Percentiles rank a stretch among this genome's conserved stretches.
Conservation (phyloP, 257 asterid species). For the Nicotiana benthamiana region DNA sequence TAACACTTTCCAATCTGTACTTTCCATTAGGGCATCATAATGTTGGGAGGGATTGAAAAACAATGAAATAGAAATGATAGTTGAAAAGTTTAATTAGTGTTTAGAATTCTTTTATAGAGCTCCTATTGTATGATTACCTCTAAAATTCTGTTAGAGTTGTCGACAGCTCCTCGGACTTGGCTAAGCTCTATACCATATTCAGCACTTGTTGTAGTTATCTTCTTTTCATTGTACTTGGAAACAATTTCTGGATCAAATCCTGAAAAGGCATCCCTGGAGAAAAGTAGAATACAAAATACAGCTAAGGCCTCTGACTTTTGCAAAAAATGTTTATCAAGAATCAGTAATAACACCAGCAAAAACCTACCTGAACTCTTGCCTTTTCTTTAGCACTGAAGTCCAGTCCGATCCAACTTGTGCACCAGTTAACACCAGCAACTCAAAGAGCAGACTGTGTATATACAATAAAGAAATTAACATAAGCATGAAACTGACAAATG, state of each 20-base stretch:
- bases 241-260: slow-evolving; percentile 52
- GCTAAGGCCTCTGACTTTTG: not conserved
- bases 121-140: slow-evolving; percentile 34
- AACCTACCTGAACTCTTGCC: slow-evolving; percentile 45
- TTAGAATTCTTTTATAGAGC: not conserved
- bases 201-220: slow-evolving; percentile 32
- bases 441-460: slow-evolving; percentile 52
- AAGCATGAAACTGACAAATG: too few species aligned
- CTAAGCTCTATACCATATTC: slow-evolving; percentile 50
- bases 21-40: not conserved
- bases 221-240: slow-evolving; percentile 56
- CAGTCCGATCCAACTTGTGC: slow-evolving; percentile 90
- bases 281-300: not conserved
- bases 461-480: not conserved
- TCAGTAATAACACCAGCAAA: not conserved
- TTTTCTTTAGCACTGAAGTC: slow-evolving; percentile 58
- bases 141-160: slow-evolving; percentile 57
- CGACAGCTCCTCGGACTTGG: slow-evolving; percentile 66
- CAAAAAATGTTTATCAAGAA: not conserved
- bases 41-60: not conserved
- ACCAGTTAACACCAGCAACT: slow-evolving; percentile 59
- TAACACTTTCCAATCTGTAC: not conserved
- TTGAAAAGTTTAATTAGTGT: not conserved
- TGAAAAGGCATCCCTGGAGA: slow-evolving; percentile 60
- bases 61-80: not conserved